Evolutionary conservation across 176 grass and related monocot genomes (phyloP).

Genomic region (Cenchrus purpureus): DNA sequence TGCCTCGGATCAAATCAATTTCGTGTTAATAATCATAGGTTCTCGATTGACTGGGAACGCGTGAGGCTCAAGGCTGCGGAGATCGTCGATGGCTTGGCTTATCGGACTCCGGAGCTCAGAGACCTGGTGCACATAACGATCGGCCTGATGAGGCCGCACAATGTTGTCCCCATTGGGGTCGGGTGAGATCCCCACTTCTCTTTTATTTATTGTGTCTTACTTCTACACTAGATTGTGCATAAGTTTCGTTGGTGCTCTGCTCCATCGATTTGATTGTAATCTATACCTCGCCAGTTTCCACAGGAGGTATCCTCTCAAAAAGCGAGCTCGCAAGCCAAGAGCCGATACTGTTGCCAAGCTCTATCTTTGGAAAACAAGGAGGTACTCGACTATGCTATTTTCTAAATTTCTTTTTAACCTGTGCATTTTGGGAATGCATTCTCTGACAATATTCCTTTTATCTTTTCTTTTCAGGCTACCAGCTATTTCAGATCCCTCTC

Average conservation of each 20-base stretch:
- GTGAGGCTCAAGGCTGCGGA: neutral
- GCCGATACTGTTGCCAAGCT: neutral
- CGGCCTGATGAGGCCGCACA: neutral
- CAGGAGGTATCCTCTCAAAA: neutral
- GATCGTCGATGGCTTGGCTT: neutral
- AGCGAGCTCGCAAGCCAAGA: neutral
- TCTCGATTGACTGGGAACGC: neutral
- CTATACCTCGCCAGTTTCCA: neutral
- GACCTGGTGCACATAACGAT: neutral
- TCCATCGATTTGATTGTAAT: neutral
- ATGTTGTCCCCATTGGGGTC: slow-evolving; percentile 7
- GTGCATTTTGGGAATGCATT: neutral
- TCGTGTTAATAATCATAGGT: neutral
- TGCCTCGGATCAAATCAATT: neutral
- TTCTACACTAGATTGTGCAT: neutral
- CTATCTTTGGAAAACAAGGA: neutral
- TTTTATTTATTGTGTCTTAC: neutral
- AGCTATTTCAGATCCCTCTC: slow-evolving; percentile 3
- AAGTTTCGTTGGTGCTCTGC: too few species aligned
- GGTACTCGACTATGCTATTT: neutral
- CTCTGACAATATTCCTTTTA: neutral
- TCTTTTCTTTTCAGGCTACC: neutral
- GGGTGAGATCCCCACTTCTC: neutral
- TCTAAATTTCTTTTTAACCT: neutral
- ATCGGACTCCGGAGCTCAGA: neutral